Evolutionary conservation across 225 moss, liverwort and hornwort species (phyloP).

Genomic region (Bryum argenteum): DNA sequence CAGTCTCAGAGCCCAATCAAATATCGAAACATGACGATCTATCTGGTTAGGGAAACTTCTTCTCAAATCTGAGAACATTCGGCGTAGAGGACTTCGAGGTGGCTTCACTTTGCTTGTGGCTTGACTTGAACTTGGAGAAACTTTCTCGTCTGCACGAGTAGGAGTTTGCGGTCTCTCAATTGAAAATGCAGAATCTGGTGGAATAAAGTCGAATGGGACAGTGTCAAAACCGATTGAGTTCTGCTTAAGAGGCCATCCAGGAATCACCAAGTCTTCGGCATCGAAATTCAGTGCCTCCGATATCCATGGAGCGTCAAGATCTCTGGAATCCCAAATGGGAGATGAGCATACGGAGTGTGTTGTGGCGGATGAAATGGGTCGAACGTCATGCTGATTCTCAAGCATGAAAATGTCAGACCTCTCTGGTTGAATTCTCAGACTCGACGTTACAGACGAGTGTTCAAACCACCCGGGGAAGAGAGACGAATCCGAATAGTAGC

Average conservation of each 20-base stretch:
- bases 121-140: slow-evolving; percentile 2
- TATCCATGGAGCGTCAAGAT: not conserved
- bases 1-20: slow-evolving; percentile 55
- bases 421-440: not conserved
- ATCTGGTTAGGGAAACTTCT: not conserved
- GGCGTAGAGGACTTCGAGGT: slow-evolving; percentile 15
- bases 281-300: not conserved
- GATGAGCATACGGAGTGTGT: not conserved
- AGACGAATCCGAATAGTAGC: slow-evolving; percentile 50
- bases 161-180: not conserved
- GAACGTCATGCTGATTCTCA: not conserved
- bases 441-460: too few relatives aligned
- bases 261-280: slow-evolving; percentile 9
- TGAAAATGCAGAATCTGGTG: not conserved
- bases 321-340: slow-evolving; percentile 1
- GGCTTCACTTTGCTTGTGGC: not conserved
- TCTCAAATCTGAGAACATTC: not conserved
- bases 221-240: slow-evolving; percentile 37
- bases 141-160: not conserved
- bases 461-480: slow-evolving; percentile 24
- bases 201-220: slow-evolving; percentile 7
- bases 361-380: slow-evolving; percentile 10
- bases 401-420: slow-evolving; percentile 44
- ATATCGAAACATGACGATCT: slow-evolving; percentile 43
- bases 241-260: slow-evolving; percentile 59